Evolutionary conservation across 176 grass and related monocot genomes (phyloP), one percentile per base, ranked within the genome.

Genomic region (Oryza glaberrima): DNA sequence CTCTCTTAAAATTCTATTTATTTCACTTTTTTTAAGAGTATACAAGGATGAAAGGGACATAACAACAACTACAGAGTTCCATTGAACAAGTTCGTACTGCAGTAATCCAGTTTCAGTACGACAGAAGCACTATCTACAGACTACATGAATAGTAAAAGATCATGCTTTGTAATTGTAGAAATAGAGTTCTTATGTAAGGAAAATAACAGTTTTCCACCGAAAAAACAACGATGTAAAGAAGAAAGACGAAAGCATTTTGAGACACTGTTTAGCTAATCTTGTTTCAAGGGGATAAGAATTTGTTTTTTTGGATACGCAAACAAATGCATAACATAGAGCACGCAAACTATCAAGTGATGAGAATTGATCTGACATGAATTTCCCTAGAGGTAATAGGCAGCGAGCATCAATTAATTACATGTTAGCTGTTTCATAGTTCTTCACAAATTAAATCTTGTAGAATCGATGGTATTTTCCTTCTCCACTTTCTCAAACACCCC

Each of bases 301-400:
- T 20, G 22, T 15, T 17, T 44, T 44, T 43, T 67, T 5, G n/a
- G 25, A 70, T 14, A 38, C 14, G 9, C 73, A 70, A 70, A 8
- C 20, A 40, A 22, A 67, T 40, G 45, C 14, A 30, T 30, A 84
- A 58, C 35, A 84, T 69, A 51, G 15, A 89, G 68, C 44, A 64
- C 34, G 34, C 66, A 79, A 73, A 79, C 79, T 0, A n/a, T 68
- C 16, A 68, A 9, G 36, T n/a, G 15, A 89, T 32, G 51, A 76
- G n/a, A 19, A 48, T 63, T 25, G 54, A 61, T 14, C 49, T 71
- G 4, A 11, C 16, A 40, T 15, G 36, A 26, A 45, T 3, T 64
- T 63, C 56, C 54, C 3, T 20, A 9, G 19, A 72, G 35, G 25
- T 36, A 7, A 45, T 46, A 73, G 9, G 12, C 45, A 5, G 32